Evolutionary conservation across 495 filamentous ascomycete genomes (phyloP), one percentile per base, ranked within the genome.

Genomic region (Hyaloscypha variabilis): DNA sequence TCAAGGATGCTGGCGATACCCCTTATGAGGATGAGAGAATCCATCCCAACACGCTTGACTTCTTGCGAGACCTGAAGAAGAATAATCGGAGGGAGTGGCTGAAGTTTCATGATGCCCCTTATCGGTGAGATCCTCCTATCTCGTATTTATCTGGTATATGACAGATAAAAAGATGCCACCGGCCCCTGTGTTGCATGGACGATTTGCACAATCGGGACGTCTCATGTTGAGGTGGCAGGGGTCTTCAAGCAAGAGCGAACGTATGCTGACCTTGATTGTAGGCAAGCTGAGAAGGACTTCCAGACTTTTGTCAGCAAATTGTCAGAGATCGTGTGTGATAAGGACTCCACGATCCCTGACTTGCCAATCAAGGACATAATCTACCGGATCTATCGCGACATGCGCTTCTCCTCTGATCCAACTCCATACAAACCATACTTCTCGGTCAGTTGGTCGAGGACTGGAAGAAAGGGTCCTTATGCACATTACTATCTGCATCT

Each of bases 381-480:
- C 26, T 95, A 94, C 69, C 86, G 93, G 50, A 94, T 97, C 53
- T 92, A 97, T 71, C 81, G 92, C 57, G 93, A 96, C 72, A 82
- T 93, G 25, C 79, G 91, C 23, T 94, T 94, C 73, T 88, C 79
- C 73, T 85, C 90, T 25, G 89, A 96, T 68, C 90, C 83, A 34
- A 93, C 91, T 2, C 92, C 92, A 1, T 97, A 97, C 75, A 96
- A 95, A 86, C 84, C 90, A 36, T 87, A 92, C 77, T 94, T 91
- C 77, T 90, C 89, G 6, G 92, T 90, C 34, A 91, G 90, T 53
- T 97, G 90, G 89, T 94, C 90, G 54, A 86, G 91, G 17, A 96
- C 92, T 1, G 92, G 93, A 24, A 83, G 90, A 55, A 95, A 96
- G 72, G 91, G 93, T 10, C 89, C 91, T 36, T 95, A 95, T 73